These are phyloP conservation scores for Blastobotrys attinorum DNA, from an alignment of 805 yeast species.

Conservation along the genomic window DNA sequence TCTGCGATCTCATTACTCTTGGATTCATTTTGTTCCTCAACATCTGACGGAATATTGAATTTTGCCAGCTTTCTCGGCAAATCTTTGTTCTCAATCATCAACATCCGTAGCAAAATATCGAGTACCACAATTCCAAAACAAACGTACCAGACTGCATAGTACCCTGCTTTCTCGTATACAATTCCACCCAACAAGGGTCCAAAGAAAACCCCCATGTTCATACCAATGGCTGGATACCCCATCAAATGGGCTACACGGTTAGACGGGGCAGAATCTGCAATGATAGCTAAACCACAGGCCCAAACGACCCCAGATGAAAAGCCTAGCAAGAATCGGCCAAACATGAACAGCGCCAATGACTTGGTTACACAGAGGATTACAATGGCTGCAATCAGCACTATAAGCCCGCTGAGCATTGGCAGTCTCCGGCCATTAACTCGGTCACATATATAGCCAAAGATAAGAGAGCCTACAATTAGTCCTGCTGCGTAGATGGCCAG, in stretches of 20 bases:
- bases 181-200: conserved; percentile 32
- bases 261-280: conserved; percentile 25
- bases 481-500: conserved; percentile 29
- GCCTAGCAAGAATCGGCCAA: conserved; percentile 30
- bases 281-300: conserved; percentile 30
- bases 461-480: conserved; percentile 24
- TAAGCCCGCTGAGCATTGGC: conserved; percentile 27
- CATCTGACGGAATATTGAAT: conserved; percentile 6
- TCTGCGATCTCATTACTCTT: neutral
- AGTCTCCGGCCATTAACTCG: conserved; percentile 16
- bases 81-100: conserved; percentile 25
- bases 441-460: conserved; percentile 26
- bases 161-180: conserved; percentile 26
- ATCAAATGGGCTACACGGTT: conserved; percentile 24
- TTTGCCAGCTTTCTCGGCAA: conserved; percentile 2
- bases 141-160: conserved; percentile 27
- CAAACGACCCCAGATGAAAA: conserved; percentile 29
- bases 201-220: conserved; percentile 24
- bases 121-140: conserved; percentile 24
- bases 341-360: conserved; percentile 19
- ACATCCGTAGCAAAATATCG: conserved; percentile 25
- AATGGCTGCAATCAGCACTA: conserved; percentile 25
- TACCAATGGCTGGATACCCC: conserved; percentile 25
- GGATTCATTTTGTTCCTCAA: neutral
- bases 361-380: conserved; percentile 23